phyloP scores from a whole-genome alignment of 768 basidiomycete genomes.

The Tulasnella sp. region DNA sequence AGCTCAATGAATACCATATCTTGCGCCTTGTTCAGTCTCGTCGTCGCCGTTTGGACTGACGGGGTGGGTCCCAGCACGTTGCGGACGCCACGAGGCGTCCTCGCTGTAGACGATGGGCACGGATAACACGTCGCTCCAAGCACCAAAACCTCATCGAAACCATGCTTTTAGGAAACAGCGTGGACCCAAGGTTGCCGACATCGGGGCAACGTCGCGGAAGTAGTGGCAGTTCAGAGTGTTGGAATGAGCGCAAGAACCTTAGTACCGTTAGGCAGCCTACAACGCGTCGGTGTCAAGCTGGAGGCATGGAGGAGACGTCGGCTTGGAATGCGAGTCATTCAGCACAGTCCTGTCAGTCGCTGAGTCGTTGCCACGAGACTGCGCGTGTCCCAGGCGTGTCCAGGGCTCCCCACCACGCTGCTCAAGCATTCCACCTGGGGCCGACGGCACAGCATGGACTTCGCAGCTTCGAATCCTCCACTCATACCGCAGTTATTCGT shows the following conservation, averaged over 20 bases:
- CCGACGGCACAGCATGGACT: neutral
- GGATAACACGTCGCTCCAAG: neutral
- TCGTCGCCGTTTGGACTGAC: neutral
- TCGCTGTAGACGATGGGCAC: neutral
- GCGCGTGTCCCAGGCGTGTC: neutral
- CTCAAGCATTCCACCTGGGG: neutral
- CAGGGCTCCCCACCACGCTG: neutral
- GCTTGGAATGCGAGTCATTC: neutral
- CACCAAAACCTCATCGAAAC: neutral
- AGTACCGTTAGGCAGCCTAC: neutral
- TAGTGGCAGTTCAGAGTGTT: neutral
- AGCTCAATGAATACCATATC: neutral
- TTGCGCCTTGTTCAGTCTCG: neutral
- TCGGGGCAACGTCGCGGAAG: neutral
- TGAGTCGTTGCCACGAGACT: neutral
- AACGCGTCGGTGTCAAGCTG: neutral
- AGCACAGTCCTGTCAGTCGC: neutral
- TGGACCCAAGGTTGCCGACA: neutral
- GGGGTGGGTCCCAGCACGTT: neutral
- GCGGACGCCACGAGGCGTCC: neutral
- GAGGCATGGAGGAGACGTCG: neutral
- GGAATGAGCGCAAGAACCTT: neutral
- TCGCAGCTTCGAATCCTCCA: neutral
- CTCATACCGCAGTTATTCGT: neutral
- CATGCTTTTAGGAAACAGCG: conserved; percentile 2